These are phyloP conservation scores for Eutypa lata DNA, from an alignment of 2,329 filamentous ascomycete species.

Conservation along the genomic window DNA sequence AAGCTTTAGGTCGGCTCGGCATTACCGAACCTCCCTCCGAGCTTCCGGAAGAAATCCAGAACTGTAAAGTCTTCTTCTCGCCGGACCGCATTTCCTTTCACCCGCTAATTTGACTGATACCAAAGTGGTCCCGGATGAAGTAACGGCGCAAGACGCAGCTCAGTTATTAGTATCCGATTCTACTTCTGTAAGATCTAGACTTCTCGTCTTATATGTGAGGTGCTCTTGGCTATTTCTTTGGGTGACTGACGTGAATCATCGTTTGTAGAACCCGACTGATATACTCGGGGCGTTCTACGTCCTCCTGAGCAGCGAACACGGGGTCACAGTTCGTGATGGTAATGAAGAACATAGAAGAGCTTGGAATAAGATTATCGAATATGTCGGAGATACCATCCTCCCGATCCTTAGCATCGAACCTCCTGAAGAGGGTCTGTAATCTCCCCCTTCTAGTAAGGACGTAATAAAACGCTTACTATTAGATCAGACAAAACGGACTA, in stretches of 20 bases:
- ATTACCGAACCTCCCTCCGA: not conserved
- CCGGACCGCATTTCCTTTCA: not conserved
- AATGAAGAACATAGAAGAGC: not conserved
- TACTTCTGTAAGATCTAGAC: not conserved
- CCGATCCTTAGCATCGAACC: conserved; percentile 17
- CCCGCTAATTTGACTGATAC: not conserved
- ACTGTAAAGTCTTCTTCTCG: not conserved
- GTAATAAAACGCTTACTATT: not conserved
- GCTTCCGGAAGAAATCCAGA: not conserved
- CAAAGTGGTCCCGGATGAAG: conserved; percentile 7
- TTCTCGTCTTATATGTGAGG: not conserved
- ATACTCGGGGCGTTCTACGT: conserved; percentile 5
- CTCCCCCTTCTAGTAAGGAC: not conserved
- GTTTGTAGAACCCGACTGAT: not conserved
- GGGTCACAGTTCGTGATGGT: not conserved
- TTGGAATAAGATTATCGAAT: conserved; percentile 7
- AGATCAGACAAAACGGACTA: conserved; percentile 21
- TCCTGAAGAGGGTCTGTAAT: conserved; percentile 18
- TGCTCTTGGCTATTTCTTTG: not conserved
- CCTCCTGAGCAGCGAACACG: conserved; percentile 4
- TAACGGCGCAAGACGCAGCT: conserved; percentile 4
- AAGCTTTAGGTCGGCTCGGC: not conserved
- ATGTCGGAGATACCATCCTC: conserved; percentile 12
- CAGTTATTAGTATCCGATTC: not conserved
- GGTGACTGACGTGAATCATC: not conserved